phyloP scores from a whole-genome alignment of 108 stramenopile genomes.

The Cyclotella choctawhatcheeana region DNA sequence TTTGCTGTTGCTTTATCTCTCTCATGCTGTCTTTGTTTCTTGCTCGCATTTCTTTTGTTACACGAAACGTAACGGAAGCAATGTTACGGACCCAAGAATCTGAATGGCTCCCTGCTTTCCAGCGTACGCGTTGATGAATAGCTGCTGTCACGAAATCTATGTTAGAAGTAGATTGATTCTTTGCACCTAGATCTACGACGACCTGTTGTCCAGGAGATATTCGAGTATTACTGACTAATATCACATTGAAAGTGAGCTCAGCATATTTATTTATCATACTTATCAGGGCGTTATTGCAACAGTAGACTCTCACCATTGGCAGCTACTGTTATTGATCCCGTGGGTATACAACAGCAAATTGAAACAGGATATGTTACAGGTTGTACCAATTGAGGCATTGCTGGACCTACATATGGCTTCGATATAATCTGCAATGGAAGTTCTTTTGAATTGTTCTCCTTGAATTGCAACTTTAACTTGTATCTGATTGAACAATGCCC shows the following conservation, averaged over 20 bases:
- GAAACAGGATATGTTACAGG: conserved; percentile 6
- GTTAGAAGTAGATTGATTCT: conserved; percentile 3
- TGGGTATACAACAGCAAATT: conserved; percentile 4
- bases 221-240: conserved; percentile 7
- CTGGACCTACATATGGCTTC: conserved; percentile 7
- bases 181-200: conserved; percentile 4
- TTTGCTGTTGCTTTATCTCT: background rate
- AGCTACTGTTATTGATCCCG: background rate
- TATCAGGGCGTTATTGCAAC: background rate
- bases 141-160: background rate
- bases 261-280: too few species aligned
- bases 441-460: background rate
- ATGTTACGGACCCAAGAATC: background rate
- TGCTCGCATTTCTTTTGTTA: conserved; percentile 2
- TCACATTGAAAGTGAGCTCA: background rate
- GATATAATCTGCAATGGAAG: background rate
- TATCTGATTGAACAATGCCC: conserved; percentile 8
- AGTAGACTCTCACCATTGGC: conserved; percentile 8
- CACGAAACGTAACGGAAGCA: background rate
- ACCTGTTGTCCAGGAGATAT: conserved; percentile 1
- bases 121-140: background rate
- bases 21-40: conserved; percentile 10
- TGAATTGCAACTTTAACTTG: conserved; percentile 2
- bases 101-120: background rate
- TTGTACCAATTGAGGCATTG: conserved; percentile 3